These are phyloP conservation scores for Solanum pinnatisectum DNA, from an alignment of 257 asterid genomes.

Conservation along the genomic window DNA sequence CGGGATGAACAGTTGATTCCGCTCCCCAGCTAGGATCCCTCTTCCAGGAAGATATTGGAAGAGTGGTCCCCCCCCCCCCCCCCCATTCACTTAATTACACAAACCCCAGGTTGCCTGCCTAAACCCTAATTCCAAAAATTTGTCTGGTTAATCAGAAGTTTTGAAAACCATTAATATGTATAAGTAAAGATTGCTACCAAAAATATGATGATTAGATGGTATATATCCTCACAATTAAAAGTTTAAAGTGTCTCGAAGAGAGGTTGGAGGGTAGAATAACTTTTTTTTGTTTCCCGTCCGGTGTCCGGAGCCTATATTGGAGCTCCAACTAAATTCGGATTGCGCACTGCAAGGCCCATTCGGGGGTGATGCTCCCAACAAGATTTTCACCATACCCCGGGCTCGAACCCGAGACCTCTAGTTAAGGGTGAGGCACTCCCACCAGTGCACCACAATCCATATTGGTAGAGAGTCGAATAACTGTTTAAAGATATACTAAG, in stretches of 20 bases:
- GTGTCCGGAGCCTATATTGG: accelerated
- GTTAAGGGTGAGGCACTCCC: too few relatives aligned
- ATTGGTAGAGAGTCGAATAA: not conserved
- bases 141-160: not conserved
- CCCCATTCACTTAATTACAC: not conserved
- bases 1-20: not conserved
- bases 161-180: not conserved
- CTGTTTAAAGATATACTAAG: not conserved
- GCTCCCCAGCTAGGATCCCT: not conserved
- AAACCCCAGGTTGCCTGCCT: slow-evolving; percentile 16
- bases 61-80: slow-evolving; percentile 33
- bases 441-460: too few relatives aligned
- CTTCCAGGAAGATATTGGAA: slow-evolving; percentile 8
- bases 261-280: not conserved
- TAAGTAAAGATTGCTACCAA: not conserved
- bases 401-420: too few relatives aligned
- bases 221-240: not conserved
- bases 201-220: not conserved
- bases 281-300: too few relatives aligned
- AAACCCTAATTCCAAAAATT: not conserved
- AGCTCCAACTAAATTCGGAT: too few relatives aligned
- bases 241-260: not conserved
- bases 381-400: too few relatives aligned
- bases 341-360: too few relatives aligned
- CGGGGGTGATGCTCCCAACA: too few relatives aligned